Base-by-base conservation (phyloP, 345 rosid genomes). In the Stellera chamaejasme region DNA sequence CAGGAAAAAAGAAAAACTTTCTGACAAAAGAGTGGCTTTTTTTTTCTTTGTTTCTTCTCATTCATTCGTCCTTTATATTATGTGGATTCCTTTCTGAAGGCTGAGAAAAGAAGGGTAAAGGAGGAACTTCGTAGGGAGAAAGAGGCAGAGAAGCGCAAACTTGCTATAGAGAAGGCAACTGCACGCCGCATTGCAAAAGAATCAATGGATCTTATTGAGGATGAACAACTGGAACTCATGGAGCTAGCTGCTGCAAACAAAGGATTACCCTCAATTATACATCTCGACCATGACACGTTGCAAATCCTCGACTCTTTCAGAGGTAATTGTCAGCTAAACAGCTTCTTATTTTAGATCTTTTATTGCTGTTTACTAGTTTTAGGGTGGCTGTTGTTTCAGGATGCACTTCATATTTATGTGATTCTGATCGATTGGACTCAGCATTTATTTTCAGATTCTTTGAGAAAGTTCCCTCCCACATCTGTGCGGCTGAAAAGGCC, bases 221-320 rank as follows among this genome's bases (percentile, higher is more conserved):
- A 94, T 82, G 97, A 94, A 61, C 99, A 90, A 70, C 78, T 90
- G 69, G 99, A 94, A 72, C 83, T 94, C 73, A 90, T 94, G 99
- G 99, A 94, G 55, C 74, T 90, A 81, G 96, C 93, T 55, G 91
- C 96, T 79, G 71, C 76, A 42, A 85, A 79, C 79, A 90, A 84
- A 77, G 95, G 95, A 59, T 64, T 87, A 47, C 48, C 74, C 48
- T 83, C 96, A 48, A 75, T 87, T 53, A 73, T 87, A 76, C 75
- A 90, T 62, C 95, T 94, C 43, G 93, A 83, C 64, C 91, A 85
- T 32, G 79, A 83, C 55, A 76, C 90, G 45, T 67, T 94, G 80
- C 93, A 90, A 69, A 87, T 74, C 67, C 97, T 90, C 15, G 95
- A 87, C 19, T 46, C 66, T 39, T 90, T 87, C 68, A 87, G 90